Percentiles rank a stretch among this genome's conserved stretches.
These are phyloP conservation scores for Globisporangium mamillatum DNA, from an alignment of 352 stramenopile species.

Conservation along the genomic window DNA sequence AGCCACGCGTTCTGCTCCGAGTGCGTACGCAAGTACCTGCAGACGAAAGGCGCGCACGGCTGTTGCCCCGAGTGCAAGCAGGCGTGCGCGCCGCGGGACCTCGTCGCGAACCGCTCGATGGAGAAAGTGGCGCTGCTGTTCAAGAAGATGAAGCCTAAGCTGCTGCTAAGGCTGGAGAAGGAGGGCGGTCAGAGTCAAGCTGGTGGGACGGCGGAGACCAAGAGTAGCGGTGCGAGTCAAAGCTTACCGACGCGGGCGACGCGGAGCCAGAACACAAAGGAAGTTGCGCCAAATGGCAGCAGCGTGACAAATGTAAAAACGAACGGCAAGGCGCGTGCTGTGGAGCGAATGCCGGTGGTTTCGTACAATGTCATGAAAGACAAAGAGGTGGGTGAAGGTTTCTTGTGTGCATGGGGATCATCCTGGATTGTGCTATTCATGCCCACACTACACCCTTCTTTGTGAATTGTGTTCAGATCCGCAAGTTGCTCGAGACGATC, in stretches of 20 bases:
- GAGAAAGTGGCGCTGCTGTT: conserved; percentile 75
- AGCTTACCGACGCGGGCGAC: neutral
- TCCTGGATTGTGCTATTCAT: neutral
- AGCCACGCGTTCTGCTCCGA: conserved; percentile 85
- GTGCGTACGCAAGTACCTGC: conserved; percentile 77
- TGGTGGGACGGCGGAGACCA: conserved; percentile 5
- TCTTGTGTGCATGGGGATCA: neutral
- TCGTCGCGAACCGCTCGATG: conserved; percentile 70
- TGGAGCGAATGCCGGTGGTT: conserved; percentile 66
- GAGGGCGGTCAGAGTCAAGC: neutral
- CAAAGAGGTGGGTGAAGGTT: conserved; percentile 44
- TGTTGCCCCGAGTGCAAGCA: conserved; percentile 83
- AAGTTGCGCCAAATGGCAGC: neutral
- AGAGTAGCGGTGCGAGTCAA: neutral
- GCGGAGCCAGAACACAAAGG: conserved; percentile 3
- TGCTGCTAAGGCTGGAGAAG: conserved; percentile 43
- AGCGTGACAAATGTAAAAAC: neutral
- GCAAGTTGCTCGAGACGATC: conserved; percentile 71
- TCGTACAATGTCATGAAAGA: conserved; percentile 87
- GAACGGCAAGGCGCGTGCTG: conserved; percentile 13
- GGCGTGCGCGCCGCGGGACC: conserved; percentile 47
- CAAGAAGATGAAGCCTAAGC: conserved; percentile 60
- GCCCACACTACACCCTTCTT: neutral
- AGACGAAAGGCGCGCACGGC: conserved; percentile 59
- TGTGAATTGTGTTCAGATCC: conserved; percentile 25